phyloP scores from a whole-genome alignment of 208 protist genomes.

The Leishmania turanica region DNA sequence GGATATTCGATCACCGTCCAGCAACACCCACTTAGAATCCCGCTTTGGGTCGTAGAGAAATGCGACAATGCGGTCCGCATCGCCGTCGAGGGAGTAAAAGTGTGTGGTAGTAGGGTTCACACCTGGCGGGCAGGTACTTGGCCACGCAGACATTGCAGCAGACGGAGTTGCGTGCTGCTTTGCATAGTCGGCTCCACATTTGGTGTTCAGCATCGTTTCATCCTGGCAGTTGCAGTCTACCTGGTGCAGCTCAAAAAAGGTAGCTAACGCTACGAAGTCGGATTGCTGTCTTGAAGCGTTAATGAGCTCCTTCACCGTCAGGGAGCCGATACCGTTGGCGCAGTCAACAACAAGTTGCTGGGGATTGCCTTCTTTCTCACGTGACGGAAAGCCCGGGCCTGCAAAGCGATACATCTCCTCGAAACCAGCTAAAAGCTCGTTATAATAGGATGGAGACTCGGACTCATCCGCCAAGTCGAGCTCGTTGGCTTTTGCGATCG shows the following conservation, averaged over 20 bases:
- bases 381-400: background rate
- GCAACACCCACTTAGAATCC: constrained; percentile 34
- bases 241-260: constrained; percentile 49
- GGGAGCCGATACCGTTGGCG: constrained; percentile 89
- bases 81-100: constrained; percentile 94
- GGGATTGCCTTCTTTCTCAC: background rate
- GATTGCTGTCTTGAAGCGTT: constrained; percentile 28
- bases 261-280: constrained; percentile 22
- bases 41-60: constrained; percentile 35
- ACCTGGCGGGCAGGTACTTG: background rate
- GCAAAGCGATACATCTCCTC: constrained; percentile 24
- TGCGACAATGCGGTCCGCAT: constrained; percentile 94
- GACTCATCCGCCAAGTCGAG: background rate
- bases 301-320: constrained; percentile 48
- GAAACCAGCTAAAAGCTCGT: constrained; percentile 41
- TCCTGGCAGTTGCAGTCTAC: constrained; percentile 48
- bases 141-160: constrained; percentile 37
- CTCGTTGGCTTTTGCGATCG: constrained; percentile 42
- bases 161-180: constrained; percentile 60
- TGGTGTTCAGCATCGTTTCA: constrained; percentile 55
- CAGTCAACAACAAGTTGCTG: constrained; percentile 82
- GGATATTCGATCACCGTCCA: constrained; percentile 87
- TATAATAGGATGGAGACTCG: constrained; percentile 30
- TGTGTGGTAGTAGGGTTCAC: constrained; percentile 26
- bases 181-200: constrained; percentile 93